phyloP scores from a whole-genome alignment of 768 basidiomycete species.

The Chalciporus sphaerocephalus region DNA sequence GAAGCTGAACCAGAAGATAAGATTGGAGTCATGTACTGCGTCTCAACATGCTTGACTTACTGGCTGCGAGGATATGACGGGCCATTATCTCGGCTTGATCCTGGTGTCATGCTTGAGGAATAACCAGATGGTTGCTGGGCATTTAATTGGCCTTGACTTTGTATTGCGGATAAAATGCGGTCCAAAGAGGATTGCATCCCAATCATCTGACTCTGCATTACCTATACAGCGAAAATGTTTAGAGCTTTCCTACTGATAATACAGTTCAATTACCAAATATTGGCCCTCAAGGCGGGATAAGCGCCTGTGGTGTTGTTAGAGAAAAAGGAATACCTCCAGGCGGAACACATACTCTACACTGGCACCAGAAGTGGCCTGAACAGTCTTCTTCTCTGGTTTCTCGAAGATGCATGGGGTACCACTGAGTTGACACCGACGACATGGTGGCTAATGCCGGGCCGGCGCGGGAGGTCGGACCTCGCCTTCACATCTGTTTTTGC shows the following conservation, averaged over 20 bases:
- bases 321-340: slow-evolving; percentile 2
- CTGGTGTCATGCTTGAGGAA: slow-evolving; percentile 13
- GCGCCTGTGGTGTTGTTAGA: slow-evolving; percentile 47
- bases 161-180: slow-evolving; percentile 70
- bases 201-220: slow-evolving; percentile 93
- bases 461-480: slow-evolving; percentile 79
- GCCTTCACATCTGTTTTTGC: slow-evolving; percentile 91
- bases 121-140: slow-evolving; percentile 27
- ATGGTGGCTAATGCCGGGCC: slow-evolving; percentile 83
- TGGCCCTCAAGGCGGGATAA: slow-evolving; percentile 82
- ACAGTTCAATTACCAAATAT: slow-evolving; percentile 53
- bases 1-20: slow-evolving; percentile 45
- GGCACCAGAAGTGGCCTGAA: slow-evolving; percentile 52
- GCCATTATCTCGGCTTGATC: slow-evolving; percentile 20
- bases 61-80: slow-evolving; percentile 31
- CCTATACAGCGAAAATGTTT: slow-evolving; percentile 37
- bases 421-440: slow-evolving; percentile 82
- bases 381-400: slow-evolving; percentile 85
- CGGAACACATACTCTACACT: slow-evolving; percentile 65
- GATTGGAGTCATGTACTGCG: slow-evolving; percentile 19
- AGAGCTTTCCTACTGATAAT: not conserved
- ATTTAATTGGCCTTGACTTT: slow-evolving; percentile 35
- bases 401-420: slow-evolving; percentile 82
- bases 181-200: slow-evolving; percentile 89
- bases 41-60: slow-evolving; percentile 31